Evolutionary conservation across 148 eudicot genomes (phyloP).

Genomic region (Rhododendron vialii): DNA sequence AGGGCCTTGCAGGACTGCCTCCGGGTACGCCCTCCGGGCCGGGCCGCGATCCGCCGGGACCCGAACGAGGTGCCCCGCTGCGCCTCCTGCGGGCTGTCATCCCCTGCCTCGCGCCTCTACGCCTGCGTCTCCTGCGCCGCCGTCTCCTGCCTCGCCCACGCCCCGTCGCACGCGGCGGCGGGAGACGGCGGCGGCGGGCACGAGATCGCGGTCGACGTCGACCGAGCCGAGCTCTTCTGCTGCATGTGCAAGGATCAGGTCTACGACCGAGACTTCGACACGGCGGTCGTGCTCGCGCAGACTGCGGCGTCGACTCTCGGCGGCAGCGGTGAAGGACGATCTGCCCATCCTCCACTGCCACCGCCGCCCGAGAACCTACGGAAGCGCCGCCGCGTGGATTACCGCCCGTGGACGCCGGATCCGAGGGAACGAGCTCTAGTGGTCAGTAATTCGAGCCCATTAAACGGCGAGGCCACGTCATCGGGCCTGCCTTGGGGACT

Average conservation of each 20-base stretch:
- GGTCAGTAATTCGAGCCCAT: slow-evolving; percentile 30
- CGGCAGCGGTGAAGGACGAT: not conserved
- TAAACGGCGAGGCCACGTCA: slow-evolving; percentile 20
- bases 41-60: slow-evolving; percentile 42
- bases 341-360: not conserved
- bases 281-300: slow-evolving; percentile 36
- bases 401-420: slow-evolving; percentile 57
- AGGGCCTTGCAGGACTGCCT: slow-evolving; percentile 38
- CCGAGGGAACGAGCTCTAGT: slow-evolving; percentile 34
- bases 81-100: slow-evolving; percentile 2
- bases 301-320: slow-evolving; percentile 18
- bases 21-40: slow-evolving; percentile 45
- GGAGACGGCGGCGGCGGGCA: slow-evolving; percentile 24
- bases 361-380: slow-evolving; percentile 35
- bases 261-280: slow-evolving; percentile 60
- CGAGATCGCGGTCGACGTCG: slow-evolving; percentile 56
- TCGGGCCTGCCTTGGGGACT: slow-evolving; percentile 48
- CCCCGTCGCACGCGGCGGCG: slow-evolving; percentile 32
- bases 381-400: slow-evolving; percentile 70
- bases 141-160: slow-evolving; percentile 49
- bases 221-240: slow-evolving; percentile 69
- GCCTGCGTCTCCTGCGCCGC: slow-evolving; percentile 57
- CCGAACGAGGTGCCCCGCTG: slow-evolving; percentile 28
- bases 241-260: slow-evolving; percentile 56
- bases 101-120: slow-evolving; percentile 39